These are phyloP conservation scores for Debaryomycetaceae sp. DNA, from an alignment of 1,139 yeast species.

Conservation along the genomic window DNA sequence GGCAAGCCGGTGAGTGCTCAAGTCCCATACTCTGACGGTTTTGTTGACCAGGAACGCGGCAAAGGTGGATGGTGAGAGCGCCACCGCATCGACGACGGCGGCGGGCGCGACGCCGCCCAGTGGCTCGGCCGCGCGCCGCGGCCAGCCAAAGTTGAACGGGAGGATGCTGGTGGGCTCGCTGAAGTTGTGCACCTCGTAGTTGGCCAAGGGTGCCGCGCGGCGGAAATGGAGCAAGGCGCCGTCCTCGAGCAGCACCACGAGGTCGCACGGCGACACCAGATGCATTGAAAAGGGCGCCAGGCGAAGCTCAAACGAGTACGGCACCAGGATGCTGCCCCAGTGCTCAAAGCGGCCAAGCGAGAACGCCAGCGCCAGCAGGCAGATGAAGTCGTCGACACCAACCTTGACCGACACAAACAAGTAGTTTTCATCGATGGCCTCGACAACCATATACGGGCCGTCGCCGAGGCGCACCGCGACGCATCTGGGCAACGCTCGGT, in stretches of 20 bases:
- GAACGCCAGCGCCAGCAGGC: constrained; percentile 13
- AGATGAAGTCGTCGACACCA: constrained; percentile 27
- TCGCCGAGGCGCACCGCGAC: constrained; percentile 16
- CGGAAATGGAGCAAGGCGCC: constrained; percentile 62
- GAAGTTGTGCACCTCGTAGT: constrained; percentile 50
- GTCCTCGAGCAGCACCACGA: constrained; percentile 60
- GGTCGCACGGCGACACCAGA: constrained; percentile 37
- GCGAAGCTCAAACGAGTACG: constrained; percentile 71
- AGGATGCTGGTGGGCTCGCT: constrained; percentile 41
- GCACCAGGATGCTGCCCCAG: constrained; percentile 67
- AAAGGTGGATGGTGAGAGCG: constrained; percentile 12
- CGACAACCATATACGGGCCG: constrained; percentile 19
- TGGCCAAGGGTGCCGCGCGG: constrained; percentile 31
- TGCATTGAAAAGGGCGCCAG: constrained; percentile 52
- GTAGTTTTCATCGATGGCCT: constrained; percentile 25
- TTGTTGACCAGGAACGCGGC: constrained; percentile 43
- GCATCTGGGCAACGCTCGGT: constrained; percentile 23
- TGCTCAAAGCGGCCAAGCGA: constrained; percentile 26
- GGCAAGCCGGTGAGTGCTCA: constrained; percentile 27
- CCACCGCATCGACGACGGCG: constrained; percentile 28
- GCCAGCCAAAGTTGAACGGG: constrained; percentile 30
- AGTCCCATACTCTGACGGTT: constrained; percentile 53
- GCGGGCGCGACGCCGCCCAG: constrained; percentile 29
- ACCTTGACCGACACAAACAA: constrained; percentile 32
- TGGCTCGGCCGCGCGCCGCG: constrained; percentile 12